phyloP scores from a whole-genome alignment of 345 rosid species.

The Angophora floribunda region DNA sequence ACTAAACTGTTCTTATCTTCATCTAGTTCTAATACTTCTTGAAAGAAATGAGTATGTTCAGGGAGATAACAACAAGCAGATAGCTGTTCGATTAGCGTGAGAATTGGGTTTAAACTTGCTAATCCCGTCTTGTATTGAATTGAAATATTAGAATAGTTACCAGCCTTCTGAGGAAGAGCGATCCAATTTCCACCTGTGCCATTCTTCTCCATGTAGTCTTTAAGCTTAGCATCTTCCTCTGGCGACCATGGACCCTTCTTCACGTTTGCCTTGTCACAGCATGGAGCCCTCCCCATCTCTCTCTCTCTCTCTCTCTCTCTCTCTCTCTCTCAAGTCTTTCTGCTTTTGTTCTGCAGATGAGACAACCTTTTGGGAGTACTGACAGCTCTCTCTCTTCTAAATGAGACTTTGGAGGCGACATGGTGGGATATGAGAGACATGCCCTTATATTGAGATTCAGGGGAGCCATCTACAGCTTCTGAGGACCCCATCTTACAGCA shows the following conservation, averaged over 20 bases:
- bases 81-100: neutral
- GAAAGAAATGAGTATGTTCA: neutral
- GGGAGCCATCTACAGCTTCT: neutral
- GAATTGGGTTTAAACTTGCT: neutral
- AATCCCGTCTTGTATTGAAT: neutral
- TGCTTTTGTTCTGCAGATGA: neutral
- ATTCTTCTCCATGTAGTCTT: conserved; percentile 63
- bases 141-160: conserved; percentile 14
- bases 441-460: neutral
- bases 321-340: neutral
- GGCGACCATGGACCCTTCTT: conserved; percentile 98
- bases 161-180: conserved; percentile 90
- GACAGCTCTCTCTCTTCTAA: neutral
- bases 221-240: conserved; percentile 89
- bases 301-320: neutral
- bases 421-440: neutral
- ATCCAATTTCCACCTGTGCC: conserved; percentile 98
- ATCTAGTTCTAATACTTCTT: neutral
- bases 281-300: conserved; percentile 92
- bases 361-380: neutral
- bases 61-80: neutral
- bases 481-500: neutral
- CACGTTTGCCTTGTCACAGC: conserved; percentile 94
- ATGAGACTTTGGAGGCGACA: neutral
- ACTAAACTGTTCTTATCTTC: neutral